Evolutionary conservation across 306 rosid species (phyloP).

Genomic region (Cicer yamashitae): DNA sequence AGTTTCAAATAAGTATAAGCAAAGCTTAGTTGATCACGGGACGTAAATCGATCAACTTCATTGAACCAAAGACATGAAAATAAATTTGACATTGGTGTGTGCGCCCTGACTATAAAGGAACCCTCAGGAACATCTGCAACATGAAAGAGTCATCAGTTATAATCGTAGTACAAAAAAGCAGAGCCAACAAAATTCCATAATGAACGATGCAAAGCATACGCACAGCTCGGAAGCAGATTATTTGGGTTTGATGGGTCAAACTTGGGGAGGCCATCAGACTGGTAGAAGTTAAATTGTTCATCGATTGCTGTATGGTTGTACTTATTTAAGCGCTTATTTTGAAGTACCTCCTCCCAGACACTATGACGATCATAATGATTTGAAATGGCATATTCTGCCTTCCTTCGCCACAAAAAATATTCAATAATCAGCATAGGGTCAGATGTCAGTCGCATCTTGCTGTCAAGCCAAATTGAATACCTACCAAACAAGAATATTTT

Average conservation of each 20-base stretch:
- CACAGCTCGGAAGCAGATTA: slow-evolving; percentile 84
- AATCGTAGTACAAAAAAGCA: slow-evolving; percentile 32
- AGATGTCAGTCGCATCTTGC: slow-evolving; percentile 87
- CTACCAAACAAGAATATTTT: slow-evolving; percentile 52
- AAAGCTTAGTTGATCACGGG: slow-evolving; percentile 97
- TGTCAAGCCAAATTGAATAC: slow-evolving; percentile 98
- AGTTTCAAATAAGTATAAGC: slow-evolving; percentile 86
- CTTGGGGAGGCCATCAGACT: slow-evolving; percentile 81
- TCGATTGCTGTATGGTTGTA: slow-evolving; percentile 83
- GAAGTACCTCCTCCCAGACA: slow-evolving; percentile 95
- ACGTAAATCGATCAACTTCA: slow-evolving; percentile 92
- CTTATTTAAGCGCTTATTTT: slow-evolving; percentile 89
- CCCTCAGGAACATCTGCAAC: slow-evolving; percentile 95
- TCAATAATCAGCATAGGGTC: slow-evolving; percentile 91
- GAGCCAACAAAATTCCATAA: slow-evolving; percentile 36
- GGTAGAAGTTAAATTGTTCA: slow-evolving; percentile 77
- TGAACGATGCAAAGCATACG: slow-evolving; percentile 50
- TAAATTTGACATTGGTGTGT: slow-evolving; percentile 89
- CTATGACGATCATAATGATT: slow-evolving; percentile 94
- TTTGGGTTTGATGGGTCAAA: slow-evolving; percentile 67
- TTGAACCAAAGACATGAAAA: slow-evolving; percentile 98
- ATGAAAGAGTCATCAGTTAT: slow-evolving; percentile 37
- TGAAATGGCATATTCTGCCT: slow-evolving; percentile 90
- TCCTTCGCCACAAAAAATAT: slow-evolving; percentile 82
- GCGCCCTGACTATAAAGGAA: slow-evolving; percentile 91